Conservation (phyloP, 2,329 filamentous ascomycete species). For the Talaromyces pinophilus region DNA sequence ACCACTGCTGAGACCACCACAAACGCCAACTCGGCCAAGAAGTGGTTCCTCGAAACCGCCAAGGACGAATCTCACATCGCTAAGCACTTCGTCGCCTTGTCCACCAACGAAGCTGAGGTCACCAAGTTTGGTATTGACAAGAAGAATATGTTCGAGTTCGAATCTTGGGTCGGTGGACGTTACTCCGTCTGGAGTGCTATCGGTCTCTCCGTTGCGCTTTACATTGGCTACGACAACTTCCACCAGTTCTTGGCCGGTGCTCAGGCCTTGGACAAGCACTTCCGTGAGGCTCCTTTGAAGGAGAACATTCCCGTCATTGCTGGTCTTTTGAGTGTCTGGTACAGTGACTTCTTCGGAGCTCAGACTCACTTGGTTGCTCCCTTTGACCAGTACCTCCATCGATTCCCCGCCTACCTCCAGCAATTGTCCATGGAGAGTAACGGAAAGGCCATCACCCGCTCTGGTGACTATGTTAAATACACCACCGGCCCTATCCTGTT, state of each 20-base stretch:
- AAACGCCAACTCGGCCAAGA: conserved; percentile 95
- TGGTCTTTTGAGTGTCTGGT: conserved; percentile 95
- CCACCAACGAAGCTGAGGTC: conserved; percentile 92
- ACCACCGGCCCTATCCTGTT: conserved; percentile 95
- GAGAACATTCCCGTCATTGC: conserved; percentile 93
- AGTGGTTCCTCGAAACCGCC: conserved; percentile 87
- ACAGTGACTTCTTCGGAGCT: conserved; percentile 97
- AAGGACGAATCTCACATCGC: conserved; percentile 76
- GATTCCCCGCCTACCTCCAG: conserved; percentile 98
- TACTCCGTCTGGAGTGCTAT: conserved; percentile 99
- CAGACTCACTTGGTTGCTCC: conserved; percentile 97
- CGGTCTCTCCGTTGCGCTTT: conserved; percentile 87
- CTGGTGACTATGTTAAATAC: conserved; percentile 88
- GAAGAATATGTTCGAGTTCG: conserved; percentile 99
- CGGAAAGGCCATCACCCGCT: conserved; percentile 93
- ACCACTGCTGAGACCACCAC: conserved; percentile 96
- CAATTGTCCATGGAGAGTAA: conserved; percentile 99
- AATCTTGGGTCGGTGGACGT: conserved; percentile 95
- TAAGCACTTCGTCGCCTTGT: conserved; percentile 98
- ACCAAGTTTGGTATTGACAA: conserved; percentile 98
- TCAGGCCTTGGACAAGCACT: conserved; percentile 98
- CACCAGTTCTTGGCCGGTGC: conserved; percentile 91
- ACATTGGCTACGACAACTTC: conserved; percentile 98
- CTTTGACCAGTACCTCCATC: conserved; percentile 98
- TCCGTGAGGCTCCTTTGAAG: conserved; percentile 83